These are phyloP conservation scores for Volvariella volvacea DNA, from an alignment of 1,284 basidiomycete genomes.

Conservation along the genomic window DNA sequence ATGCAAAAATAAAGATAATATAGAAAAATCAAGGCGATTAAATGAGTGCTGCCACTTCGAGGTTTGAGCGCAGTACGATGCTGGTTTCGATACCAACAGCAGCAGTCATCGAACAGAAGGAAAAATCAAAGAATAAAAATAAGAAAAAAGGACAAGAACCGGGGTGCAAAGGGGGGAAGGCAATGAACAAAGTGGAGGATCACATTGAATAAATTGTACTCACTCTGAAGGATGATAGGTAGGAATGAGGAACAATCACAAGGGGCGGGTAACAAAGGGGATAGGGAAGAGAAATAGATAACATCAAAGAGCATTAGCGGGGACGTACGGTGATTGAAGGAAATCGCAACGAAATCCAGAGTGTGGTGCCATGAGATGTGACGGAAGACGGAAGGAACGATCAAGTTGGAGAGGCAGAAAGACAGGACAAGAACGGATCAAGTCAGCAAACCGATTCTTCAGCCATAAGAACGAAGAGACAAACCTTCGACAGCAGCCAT, in stretches of 20 bases:
- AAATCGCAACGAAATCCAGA: too few relatives aligned
- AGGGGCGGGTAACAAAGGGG: conserved; percentile 16
- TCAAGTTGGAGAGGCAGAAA: too few relatives aligned
- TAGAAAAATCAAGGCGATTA: conserved; percentile 18
- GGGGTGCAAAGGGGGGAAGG: conserved; percentile 12
- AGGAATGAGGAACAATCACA: too few relatives aligned
- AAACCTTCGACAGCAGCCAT: conserved; percentile 91
- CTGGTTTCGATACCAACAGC: conserved; percentile 26
- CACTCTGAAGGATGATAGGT: conserved; percentile 46
- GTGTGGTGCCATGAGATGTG: too few relatives aligned
- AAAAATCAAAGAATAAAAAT: conserved; percentile 9
- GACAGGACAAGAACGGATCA: too few relatives aligned
- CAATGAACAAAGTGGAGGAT: conserved; percentile 18
- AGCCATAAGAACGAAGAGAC: conserved; percentile 16
- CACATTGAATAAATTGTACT: conserved; percentile 33
- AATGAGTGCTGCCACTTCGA: conserved; percentile 52
- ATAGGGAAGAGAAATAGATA: conserved; percentile 1
- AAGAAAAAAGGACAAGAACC: conserved; percentile 3
- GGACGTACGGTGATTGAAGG: too few relatives aligned
- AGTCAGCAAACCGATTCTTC: too few relatives aligned
- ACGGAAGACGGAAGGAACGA: too few relatives aligned
- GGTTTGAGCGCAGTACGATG: conserved; percentile 54
- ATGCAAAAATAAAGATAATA: conserved; percentile 12
- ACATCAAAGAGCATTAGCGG: conserved; percentile 1
- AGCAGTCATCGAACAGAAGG: conserved; percentile 15